Percentiles rank a stretch among this genome's conserved stretches.
These are phyloP conservation scores for Eimeria zaria DNA, from an alignment of 169 alveolate genomes.

Conservation along the genomic window DNA sequence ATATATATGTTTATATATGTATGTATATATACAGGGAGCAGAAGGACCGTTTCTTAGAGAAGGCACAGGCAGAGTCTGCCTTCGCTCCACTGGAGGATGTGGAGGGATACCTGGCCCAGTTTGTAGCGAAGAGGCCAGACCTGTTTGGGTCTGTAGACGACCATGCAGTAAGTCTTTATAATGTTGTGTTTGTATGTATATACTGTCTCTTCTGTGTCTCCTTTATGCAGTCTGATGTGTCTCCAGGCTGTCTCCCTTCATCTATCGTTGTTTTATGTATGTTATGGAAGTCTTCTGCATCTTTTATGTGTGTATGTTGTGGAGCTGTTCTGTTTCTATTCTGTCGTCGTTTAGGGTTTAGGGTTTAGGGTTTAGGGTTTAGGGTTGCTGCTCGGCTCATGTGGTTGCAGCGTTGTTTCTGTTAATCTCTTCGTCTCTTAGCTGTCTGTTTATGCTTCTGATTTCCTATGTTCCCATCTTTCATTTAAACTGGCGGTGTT, in stretches of 20 bases:
- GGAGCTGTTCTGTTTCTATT: not conserved
- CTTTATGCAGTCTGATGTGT: too few species aligned
- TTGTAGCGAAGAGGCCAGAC: slow-evolving; percentile 96
- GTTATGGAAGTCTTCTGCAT: too few species aligned
- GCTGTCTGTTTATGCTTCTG: not conserved
- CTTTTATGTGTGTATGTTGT: too few species aligned
- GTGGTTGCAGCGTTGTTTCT: too few species aligned
- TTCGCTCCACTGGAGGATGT: slow-evolving; percentile 93
- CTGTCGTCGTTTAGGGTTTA: not conserved
- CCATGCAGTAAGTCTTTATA: slow-evolving; percentile 88
- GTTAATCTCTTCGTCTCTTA: too few species aligned
- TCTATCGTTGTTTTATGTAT: too few species aligned
- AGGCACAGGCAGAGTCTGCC: slow-evolving; percentile 94
- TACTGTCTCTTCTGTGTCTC: too few species aligned
- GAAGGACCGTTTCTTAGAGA: slow-evolving; percentile 93
- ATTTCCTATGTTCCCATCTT: not conserved
- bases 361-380: too few species aligned
- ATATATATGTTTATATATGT: too few species aligned
- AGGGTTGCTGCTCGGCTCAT: too few species aligned
- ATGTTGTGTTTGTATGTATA: too few species aligned
- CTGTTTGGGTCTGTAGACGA: slow-evolving; percentile 96
- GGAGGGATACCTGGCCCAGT: slow-evolving; percentile 93
- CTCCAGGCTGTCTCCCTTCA: too few species aligned
- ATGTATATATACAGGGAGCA: slow-evolving; percentile 86
- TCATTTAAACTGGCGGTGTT: not conserved